These are phyloP conservation scores for Jacaranda mimosifolia DNA, from an alignment of 257 asterid genomes.

Conservation along the genomic window DNA sequence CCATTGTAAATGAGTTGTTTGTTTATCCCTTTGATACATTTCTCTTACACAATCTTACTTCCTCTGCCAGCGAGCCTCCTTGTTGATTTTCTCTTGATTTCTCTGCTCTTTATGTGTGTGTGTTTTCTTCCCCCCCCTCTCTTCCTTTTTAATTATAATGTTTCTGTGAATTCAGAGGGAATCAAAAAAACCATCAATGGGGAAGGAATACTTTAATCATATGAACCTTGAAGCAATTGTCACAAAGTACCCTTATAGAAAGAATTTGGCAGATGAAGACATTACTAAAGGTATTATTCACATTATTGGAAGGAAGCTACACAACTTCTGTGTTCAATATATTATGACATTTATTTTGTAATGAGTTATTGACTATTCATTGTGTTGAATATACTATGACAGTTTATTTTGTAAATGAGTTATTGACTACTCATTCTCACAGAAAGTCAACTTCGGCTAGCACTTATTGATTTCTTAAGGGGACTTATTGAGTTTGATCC, in stretches of 20 bases:
- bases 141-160: constrained; percentile 29
- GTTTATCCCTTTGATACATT: constrained; percentile 25
- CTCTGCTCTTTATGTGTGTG: constrained; percentile 18
- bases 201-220: constrained; percentile 94
- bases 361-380: constrained; percentile 29
- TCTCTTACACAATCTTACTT: constrained; percentile 25
- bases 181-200: constrained; percentile 79
- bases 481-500: constrained; percentile 99
- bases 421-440: constrained; percentile 43
- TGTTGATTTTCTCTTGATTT: constrained; percentile 26
- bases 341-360: constrained; percentile 28
- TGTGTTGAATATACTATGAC: constrained; percentile 30
- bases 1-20: constrained; percentile 24
- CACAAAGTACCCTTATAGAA: constrained; percentile 84
- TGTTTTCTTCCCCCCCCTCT: not conserved
- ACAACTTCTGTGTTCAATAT: constrained; percentile 26
- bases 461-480: constrained; percentile 92
- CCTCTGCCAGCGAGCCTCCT: not conserved
- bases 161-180: constrained; percentile 73
- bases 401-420: constrained; percentile 26
- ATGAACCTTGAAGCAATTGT: constrained; percentile 90
- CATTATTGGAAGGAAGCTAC: constrained; percentile 33
- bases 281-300: constrained; percentile 68
- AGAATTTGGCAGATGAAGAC: constrained; percentile 79
- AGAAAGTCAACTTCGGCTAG: constrained; percentile 84